phyloP scores from a whole-genome alignment of 2,329 filamentous ascomycete genomes.

The Elsinoe australis region DNA sequence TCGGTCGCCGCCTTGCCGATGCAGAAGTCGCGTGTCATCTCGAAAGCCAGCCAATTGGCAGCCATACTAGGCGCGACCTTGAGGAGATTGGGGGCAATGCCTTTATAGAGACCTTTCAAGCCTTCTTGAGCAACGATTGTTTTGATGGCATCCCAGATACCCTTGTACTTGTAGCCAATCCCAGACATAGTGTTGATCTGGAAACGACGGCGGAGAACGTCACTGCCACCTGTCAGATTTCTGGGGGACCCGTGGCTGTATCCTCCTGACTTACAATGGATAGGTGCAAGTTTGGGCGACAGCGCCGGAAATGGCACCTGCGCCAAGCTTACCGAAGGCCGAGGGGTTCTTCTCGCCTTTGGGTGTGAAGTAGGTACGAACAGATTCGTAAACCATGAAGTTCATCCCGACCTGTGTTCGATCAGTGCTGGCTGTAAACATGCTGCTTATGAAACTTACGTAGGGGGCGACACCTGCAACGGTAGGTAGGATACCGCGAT shows the following conservation, averaged over 20 bases:
- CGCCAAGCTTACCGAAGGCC: constrained; percentile 70
- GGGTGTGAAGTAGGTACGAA: constrained; percentile 73
- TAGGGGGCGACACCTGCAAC: constrained; percentile 94
- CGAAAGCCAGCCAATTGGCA: constrained; percentile 95
- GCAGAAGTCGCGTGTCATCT: constrained; percentile 83
- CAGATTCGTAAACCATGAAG: constrained; percentile 96
- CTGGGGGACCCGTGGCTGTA: no score
- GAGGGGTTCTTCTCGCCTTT: constrained; percentile 80
- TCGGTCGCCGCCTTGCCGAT: constrained; percentile 48
- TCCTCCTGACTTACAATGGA: constrained; percentile 93
- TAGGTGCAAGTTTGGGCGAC: constrained; percentile 98
- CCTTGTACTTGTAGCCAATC: constrained; percentile 93
- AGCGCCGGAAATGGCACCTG: constrained; percentile 89
- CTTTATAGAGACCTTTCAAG: constrained; percentile 81
- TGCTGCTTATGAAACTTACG: constrained; percentile 42
- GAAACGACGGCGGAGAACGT: constrained; percentile 86
- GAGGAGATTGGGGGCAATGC: constrained; percentile 86
- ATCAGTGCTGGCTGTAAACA: no score
- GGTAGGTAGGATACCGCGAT: constrained; percentile 87
- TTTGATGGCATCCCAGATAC: constrained; percentile 71
- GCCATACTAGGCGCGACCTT: constrained; percentile 99
- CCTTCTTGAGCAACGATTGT: constrained; percentile 82
- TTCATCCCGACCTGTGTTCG: constrained; percentile 92
- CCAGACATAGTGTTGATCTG: constrained; percentile 99
- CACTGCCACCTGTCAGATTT: no score